Conservation (phyloP, 768 basidiomycete species). For the Lactarius hatsudake region DNA sequence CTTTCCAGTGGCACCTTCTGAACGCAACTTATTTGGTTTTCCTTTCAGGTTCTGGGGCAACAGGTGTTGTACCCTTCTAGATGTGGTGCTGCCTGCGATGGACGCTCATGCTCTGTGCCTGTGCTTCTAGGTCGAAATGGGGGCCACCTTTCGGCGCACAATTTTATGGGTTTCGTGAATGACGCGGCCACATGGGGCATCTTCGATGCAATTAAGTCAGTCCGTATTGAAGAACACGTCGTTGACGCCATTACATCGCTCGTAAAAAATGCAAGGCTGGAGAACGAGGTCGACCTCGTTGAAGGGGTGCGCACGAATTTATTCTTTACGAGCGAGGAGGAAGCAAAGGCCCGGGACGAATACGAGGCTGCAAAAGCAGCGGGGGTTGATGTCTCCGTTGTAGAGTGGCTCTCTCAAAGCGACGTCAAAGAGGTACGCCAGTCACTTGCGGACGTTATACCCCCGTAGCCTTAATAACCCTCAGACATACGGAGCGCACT, state of each 20-base stretch:
- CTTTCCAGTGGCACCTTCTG: not conserved
- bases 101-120: not conserved
- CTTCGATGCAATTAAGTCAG: constrained; percentile 53
- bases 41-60: constrained; percentile 65
- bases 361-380: constrained; percentile 52
- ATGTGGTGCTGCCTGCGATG: not conserved
- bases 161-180: constrained; percentile 46
- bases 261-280: constrained; percentile 44
- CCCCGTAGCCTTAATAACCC: not conserved
- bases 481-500: constrained; percentile 45
- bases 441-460: not conserved
- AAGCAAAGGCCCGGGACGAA: constrained; percentile 40
- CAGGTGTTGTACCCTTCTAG: constrained; percentile 45
- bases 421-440: constrained; percentile 47
- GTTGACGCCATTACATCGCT: constrained; percentile 47
- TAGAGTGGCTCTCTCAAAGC: constrained; percentile 47
- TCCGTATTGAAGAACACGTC: constrained; percentile 58
- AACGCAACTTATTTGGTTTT: constrained; percentile 5
- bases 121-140: constrained; percentile 79
- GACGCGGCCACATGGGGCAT: constrained; percentile 43
- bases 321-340: constrained; percentile 48
- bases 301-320: constrained; percentile 52
- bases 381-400: constrained; percentile 45
- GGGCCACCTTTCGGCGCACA: constrained; percentile 61
- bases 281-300: constrained; percentile 58